These are phyloP conservation scores for Boletus sp. DNA, from an alignment of 1,284 basidiomycete genomes.

Conservation along the genomic window DNA sequence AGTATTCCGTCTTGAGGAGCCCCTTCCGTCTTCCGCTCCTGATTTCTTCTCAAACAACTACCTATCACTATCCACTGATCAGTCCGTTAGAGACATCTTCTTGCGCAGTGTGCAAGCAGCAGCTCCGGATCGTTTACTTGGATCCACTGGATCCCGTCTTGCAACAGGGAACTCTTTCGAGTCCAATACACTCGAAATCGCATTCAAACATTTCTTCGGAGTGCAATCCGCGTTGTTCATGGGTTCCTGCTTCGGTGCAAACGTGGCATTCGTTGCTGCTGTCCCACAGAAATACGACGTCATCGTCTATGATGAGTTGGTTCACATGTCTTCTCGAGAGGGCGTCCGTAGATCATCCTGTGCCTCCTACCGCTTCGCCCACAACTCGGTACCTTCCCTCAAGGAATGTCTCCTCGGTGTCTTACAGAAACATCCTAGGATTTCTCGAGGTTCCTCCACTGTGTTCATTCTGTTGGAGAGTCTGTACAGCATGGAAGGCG, in stretches of 20 bases:
- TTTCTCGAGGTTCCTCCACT: slow-evolving; percentile 32
- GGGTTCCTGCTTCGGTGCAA: slow-evolving; percentile 62
- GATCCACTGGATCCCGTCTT: slow-evolving; percentile 57
- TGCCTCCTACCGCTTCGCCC: slow-evolving; percentile 38
- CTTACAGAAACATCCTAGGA: slow-evolving; percentile 20
- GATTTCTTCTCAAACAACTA: slow-evolving; percentile 64
- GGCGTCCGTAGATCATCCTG: slow-evolving; percentile 44
- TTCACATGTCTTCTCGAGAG: slow-evolving; percentile 58
- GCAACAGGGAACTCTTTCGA: slow-evolving; percentile 44
- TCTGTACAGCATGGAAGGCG: slow-evolving; percentile 66
- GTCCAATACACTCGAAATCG: slow-evolving; percentile 13
- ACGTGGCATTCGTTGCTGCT: slow-evolving; percentile 50
- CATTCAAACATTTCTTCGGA: slow-evolving; percentile 14
- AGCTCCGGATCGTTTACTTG: slow-evolving; percentile 36
- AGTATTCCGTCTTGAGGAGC: slow-evolving; percentile 15
- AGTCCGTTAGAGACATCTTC: slow-evolving; percentile 33
- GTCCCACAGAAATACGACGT: slow-evolving; percentile 50
- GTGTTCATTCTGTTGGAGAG: slow-evolving; percentile 52
- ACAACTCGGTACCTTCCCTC: slow-evolving; percentile 41
- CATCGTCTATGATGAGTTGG: slow-evolving; percentile 55
- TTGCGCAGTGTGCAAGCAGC: slow-evolving; percentile 28
- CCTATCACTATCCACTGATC: slow-evolving; percentile 48
- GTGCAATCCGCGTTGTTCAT: slow-evolving; percentile 48
- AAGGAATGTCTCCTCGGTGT: slow-evolving; percentile 27
- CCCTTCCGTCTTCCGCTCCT: slow-evolving; percentile 35